These are phyloP conservation scores for Rosa chinensis DNA, from an alignment of 306 rosid genomes.

Conservation along the genomic window DNA sequence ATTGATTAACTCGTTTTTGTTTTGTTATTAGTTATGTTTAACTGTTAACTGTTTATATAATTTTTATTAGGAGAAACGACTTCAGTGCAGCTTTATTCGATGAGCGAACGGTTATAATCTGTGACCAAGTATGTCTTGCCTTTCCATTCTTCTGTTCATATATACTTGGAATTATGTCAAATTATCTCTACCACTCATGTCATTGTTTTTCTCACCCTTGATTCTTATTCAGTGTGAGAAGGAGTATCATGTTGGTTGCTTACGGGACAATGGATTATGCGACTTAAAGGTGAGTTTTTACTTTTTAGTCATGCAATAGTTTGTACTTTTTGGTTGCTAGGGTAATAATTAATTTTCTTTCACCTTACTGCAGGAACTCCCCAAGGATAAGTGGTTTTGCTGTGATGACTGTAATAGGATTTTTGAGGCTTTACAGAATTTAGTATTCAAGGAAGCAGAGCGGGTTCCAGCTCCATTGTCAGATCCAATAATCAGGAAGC, in stretches of 20 bases:
- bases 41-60: background rate
- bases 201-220: slow-evolving; percentile 16
- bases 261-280: slow-evolving; percentile 75
- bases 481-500: slow-evolving; percentile 59
- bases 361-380: slow-evolving; percentile 66
- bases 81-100: slow-evolving; percentile 89
- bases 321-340: slow-evolving; percentile 18
- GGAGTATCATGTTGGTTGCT: slow-evolving; percentile 97
- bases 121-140: slow-evolving; percentile 79
- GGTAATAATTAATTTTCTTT: slow-evolving; percentile 26
- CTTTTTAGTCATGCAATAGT: slow-evolving; percentile 9
- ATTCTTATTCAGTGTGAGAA: slow-evolving; percentile 79
- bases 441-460: slow-evolving; percentile 69
- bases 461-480: slow-evolving; percentile 58
- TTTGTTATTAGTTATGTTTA: background rate
- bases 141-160: background rate
- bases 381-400: slow-evolving; percentile 99
- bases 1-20: background rate
- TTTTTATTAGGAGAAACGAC: slow-evolving; percentile 65
- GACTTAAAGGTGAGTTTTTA: slow-evolving; percentile 69
- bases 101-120: slow-evolving; percentile 87
- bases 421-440: slow-evolving; percentile 62
- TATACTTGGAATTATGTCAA: background rate
- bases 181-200: background rate
- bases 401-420: slow-evolving; percentile 80